Base-by-base conservation (phyloP, 768 basidiomycete species). In the Tricholoma hemisulphureum region DNA sequence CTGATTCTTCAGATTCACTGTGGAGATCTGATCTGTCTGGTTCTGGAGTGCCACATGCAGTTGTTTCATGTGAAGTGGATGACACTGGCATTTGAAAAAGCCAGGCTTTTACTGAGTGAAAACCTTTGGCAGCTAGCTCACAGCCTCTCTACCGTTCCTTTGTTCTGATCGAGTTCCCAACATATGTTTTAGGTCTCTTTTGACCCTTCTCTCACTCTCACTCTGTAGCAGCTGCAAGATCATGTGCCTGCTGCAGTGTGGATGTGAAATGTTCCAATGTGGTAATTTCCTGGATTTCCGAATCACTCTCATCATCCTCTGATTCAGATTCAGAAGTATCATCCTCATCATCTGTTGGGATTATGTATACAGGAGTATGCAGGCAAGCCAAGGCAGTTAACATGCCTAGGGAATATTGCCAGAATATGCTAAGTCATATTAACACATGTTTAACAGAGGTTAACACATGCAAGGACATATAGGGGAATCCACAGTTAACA, bases 151-250 rank as follows among this genome's bases (percentile, higher is more conserved):
- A 28, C n/a, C 32, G 41, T 21, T 37, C n/a, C 13, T 50, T 53
- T 35, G 55, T 62, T 6, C 55, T 51, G 45, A 18, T 35, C 26
- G 58, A 59, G 32, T 62, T 59, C 28, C 58, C 58, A 39, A 55
- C 57, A 46, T 62, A 62, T 18, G 50, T 49, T n/a, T n/a, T n/a
- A n/a, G n/a, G n/a, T n/a, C n/a, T n/a, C n/a, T n/a, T n/a, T n/a
- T n/a, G n/a, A n/a, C n/a, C n/a, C n/a, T n/a, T n/a, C n/a, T n/a
- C n/a, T n/a, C n/a, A n/a, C n/a, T n/a, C n/a, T 6, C 28, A 10
- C 48, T 49, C 41, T n/a, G 21, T 14, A n/a, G 41, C 41, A 14
- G 16, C 7, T 5, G 41, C 41, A 43, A 21, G 16, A 21, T 43
- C 41, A 43, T 43, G 21, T n/a, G n/a, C n/a, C n/a, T n/a, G n/a